Base-by-base conservation (phyloP, 257 asterid species). In the Catharanthus roseus region DNA sequence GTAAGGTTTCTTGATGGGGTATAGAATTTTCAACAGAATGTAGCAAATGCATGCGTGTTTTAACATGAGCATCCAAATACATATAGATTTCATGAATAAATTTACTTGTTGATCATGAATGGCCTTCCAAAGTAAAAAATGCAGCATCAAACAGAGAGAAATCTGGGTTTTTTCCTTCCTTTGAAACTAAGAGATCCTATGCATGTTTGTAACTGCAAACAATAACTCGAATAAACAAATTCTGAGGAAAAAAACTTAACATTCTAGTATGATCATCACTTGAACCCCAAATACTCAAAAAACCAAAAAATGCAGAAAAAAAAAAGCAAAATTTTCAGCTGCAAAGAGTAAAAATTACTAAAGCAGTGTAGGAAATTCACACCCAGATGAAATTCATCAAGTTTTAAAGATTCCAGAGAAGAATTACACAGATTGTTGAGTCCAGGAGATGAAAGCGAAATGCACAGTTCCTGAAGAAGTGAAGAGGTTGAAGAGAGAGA, bases 101-200 rank as follows among this genome's bases (percentile, higher is more conserved):
- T 8, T 34, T 6, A 6, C 42, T 26, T 19, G 38, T 29, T 57
- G 58, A 57, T 71, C 58, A 28, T 56, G 67, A 57, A 18, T 34
- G 51, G 19, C 41, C 23, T 39, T 15, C 56, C 74, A 18, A 42
- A 56, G 39, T 13, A 2, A 4, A 26, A 56, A 41, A 56, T 7
- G n/a, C 24, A 36, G 11, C 15, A 18, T 19, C 51, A 12, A 50
- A 68, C 63, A 33, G 4, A 7, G 18, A 26, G 3, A 71, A 58
- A 29, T 19, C 28, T 41, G 68, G 68, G 67, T 70, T 29, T 3
- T 71, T 71, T 31, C 38, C 39, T 11, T 41, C 39, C 45, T 67
- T 29, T 47, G 60, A 49, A 31, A 10, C 24, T 7, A 29, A 58
- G 1, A 57, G 42, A 8, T 16, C 10, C 10, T 57, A 68, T 68